A percentile compares a stretch with the other conserved stretches of the same genome.
Conservation (phyloP, 2,329 filamentous ascomycete species). For the Colletotrichum plurivorum region DNA sequence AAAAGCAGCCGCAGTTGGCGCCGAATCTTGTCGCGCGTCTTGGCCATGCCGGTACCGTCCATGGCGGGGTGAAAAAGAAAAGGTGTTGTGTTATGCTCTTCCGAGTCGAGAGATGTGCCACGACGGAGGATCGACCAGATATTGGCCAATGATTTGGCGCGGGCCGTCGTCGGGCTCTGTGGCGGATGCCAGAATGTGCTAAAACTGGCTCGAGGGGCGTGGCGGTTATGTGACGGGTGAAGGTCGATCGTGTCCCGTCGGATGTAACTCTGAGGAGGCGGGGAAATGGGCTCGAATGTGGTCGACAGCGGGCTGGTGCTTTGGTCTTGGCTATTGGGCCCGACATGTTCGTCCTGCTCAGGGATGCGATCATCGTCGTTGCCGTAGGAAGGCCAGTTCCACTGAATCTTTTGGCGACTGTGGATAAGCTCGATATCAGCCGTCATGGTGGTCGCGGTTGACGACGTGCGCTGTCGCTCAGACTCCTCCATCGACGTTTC, state of each 20-base stretch:
- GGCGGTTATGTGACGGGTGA: background rate
- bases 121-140: conserved; percentile 45
- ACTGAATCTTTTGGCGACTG: conserved; percentile 37
- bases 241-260: conserved; percentile 35
- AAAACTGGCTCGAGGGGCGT: conserved; percentile 13
- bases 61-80: conserved; percentile 41
- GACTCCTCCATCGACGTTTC: conserved; percentile 37
- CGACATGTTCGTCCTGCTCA: conserved; percentile 6
- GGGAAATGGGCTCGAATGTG: conserved; percentile 33
- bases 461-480: conserved; percentile 32
- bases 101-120: conserved; percentile 36
- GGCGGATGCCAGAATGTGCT: conserved; percentile 32
- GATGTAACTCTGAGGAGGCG: conserved; percentile 35
- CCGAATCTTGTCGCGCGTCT: conserved; percentile 69
- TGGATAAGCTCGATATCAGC: conserved; percentile 35
- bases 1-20: conserved; percentile 81
- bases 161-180: conserved; percentile 33
- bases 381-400: conserved; percentile 40
- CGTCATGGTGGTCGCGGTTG: conserved; percentile 28
- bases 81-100: conserved; percentile 24
- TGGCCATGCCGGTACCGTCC: conserved; percentile 48
- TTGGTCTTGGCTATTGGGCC: background rate
- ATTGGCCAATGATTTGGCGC: conserved; percentile 44
- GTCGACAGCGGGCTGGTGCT: conserved; percentile 33
- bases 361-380: conserved; percentile 29